Evolutionary conservation across 2,329 filamentous ascomycete species (phyloP).

Genomic region (Fusarium lateritium): DNA sequence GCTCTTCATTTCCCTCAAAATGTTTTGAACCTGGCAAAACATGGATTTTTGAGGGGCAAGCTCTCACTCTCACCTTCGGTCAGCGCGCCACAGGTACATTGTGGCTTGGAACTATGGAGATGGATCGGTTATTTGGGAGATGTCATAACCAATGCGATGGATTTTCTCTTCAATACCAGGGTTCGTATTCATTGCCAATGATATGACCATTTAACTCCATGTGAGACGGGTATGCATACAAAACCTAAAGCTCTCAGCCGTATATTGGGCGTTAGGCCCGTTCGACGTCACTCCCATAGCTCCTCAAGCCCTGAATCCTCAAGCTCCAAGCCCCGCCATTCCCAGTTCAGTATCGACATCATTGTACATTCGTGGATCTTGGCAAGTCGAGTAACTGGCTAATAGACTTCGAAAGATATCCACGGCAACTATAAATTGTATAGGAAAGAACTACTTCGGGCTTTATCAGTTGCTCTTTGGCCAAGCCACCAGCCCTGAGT

Average conservation of each 20-base stretch:
- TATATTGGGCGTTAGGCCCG: not conserved
- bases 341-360: not conserved
- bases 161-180: not conserved
- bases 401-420: not conserved
- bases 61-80: conserved; percentile 20
- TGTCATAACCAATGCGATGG: not conserved
- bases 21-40: not conserved
- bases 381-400: not conserved
- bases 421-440: not conserved
- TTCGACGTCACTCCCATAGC: conserved; percentile 21
- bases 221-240: conserved; percentile 5
- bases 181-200: not conserved
- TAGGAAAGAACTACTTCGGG: no score
- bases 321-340: conserved; percentile 22
- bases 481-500: no score
- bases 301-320: conserved; percentile 31
- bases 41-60: conserved; percentile 25
- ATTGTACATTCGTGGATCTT: not conserved
- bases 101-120: conserved; percentile 26
- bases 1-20: conserved; percentile 36
- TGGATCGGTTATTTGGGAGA: not conserved
- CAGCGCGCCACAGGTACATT: conserved; percentile 19
- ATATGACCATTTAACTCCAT: not conserved
- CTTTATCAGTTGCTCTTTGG: no score
- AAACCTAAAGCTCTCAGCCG: not conserved